Evolutionary conservation across 257 asterid genomes (phyloP).

Genomic region (Anisodus tanguticus): DNA sequence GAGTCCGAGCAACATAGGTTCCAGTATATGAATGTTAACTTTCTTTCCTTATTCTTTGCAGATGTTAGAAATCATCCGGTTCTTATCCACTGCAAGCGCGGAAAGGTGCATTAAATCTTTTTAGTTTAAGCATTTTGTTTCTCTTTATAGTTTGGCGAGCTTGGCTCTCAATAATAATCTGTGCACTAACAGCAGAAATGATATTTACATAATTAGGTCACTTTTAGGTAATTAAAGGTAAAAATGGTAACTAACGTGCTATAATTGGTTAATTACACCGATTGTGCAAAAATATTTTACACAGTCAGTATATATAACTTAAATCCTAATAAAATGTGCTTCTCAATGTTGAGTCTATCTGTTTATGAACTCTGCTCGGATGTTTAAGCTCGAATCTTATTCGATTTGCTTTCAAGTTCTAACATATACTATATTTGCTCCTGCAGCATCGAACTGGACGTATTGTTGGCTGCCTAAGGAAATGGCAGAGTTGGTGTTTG

Average conservation of each 20-base stretch:
- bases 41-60: constrained; percentile 21
- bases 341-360: constrained; percentile 34
- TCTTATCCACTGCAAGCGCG: constrained; percentile 55
- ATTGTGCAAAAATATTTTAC: neutral
- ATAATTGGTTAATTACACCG: neutral
- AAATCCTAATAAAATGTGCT: neutral
- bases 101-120: constrained; percentile 41
- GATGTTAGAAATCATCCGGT: constrained; percentile 57
- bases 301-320: neutral
- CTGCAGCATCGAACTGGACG: constrained; percentile 58
- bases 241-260: neutral
- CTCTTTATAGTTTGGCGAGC: neutral
- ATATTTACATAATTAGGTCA: no score
- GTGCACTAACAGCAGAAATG: no score
- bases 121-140: neutral
- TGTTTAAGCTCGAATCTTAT: constrained; percentile 15
- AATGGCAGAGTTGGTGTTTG: constrained; percentile 54
- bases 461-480: constrained; percentile 54
- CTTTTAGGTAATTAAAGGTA: neutral
- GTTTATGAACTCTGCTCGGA: constrained; percentile 34
- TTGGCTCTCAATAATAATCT: neutral
- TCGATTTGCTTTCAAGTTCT: constrained; percentile 7
- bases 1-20: neutral
- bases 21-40: neutral
- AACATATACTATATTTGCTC: neutral